phyloP scores from a whole-genome alignment of 495 filamentous ascomycete species.

The Penicillium fimorum region DNA sequence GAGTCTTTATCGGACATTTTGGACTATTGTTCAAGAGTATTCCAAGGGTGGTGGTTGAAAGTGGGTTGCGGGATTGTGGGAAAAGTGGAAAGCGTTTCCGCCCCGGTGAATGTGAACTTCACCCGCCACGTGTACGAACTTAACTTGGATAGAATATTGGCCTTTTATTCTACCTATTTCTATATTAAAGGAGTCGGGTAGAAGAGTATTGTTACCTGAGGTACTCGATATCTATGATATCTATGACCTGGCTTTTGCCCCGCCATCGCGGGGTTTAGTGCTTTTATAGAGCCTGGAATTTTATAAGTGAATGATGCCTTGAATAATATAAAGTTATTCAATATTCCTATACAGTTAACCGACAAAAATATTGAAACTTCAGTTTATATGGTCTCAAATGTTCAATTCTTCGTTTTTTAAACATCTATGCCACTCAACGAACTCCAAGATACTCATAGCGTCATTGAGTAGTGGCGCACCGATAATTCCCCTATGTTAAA shows the following conservation, averaged over 20 bases:
- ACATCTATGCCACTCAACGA: background rate
- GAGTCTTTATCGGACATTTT: slow-evolving; percentile 48
- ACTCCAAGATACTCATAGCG: background rate
- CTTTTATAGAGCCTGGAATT: background rate
- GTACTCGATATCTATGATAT: background rate
- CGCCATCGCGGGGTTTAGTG: background rate
- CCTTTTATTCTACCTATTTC: background rate
- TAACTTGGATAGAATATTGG: background rate
- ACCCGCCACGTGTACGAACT: slow-evolving; percentile 3
- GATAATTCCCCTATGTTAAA: background rate
- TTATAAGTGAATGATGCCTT: background rate
- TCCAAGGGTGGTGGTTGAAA: slow-evolving; percentile 1
- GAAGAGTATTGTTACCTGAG: background rate
- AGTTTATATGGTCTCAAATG: background rate
- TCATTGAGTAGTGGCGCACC: background rate
- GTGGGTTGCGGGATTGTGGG: slow-evolving; percentile 4
- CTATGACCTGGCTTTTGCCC: background rate
- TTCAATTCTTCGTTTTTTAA: background rate
- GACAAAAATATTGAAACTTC: background rate
- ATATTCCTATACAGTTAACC: background rate
- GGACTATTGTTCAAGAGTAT: background rate
- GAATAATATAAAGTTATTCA: background rate
- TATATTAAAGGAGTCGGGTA: background rate
- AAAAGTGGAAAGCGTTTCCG: background rate
- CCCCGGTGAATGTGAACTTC: slow-evolving; percentile 1